phyloP scores from a whole-genome alignment of 345 rosid genomes.

The Aquilaria yunnanensis region DNA sequence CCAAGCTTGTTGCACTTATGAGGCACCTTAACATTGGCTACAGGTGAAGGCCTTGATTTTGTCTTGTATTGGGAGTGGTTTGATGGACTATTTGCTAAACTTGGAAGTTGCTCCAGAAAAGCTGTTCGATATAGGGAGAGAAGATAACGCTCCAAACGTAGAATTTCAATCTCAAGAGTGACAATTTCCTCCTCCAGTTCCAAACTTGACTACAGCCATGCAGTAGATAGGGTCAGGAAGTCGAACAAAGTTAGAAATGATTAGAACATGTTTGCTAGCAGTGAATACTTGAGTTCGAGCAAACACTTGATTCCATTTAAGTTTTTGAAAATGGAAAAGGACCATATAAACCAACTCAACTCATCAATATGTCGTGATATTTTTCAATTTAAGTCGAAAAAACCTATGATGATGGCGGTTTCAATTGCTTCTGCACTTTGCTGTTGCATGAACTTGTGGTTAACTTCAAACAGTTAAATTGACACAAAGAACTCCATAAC shows the following conservation, averaged over 20 bases:
- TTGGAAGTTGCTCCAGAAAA: constrained; percentile 42
- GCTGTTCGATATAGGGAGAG: constrained; percentile 69
- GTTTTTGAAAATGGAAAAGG: not conserved
- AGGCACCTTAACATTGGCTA: constrained; percentile 16
- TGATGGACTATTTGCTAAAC: constrained; percentile 23
- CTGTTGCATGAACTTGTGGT: too few species aligned
- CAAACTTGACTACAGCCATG: constrained; percentile 41
- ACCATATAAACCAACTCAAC: constrained; percentile 23
- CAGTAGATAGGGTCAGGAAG: not conserved
- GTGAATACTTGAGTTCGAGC: too few species aligned
- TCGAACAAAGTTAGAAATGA: not conserved
- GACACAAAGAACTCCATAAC: too few species aligned
- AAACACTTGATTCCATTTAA: not conserved
- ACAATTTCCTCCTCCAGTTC: constrained; percentile 68
- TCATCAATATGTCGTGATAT: not conserved
- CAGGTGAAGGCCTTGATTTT: constrained; percentile 21
- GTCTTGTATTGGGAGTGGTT: constrained; percentile 17
- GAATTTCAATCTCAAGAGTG: constrained; percentile 57
- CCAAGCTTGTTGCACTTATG: constrained; percentile 16
- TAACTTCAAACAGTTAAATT: too few species aligned
- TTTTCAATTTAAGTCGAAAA: too few species aligned
- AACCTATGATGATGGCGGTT: too few species aligned
- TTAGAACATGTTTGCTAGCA: too few species aligned
- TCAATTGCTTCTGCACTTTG: too few species aligned
- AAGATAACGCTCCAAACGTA: constrained; percentile 56